phyloP scores from a whole-genome alignment of 768 basidiomycete genomes.

The Termitomyces heimii region DNA sequence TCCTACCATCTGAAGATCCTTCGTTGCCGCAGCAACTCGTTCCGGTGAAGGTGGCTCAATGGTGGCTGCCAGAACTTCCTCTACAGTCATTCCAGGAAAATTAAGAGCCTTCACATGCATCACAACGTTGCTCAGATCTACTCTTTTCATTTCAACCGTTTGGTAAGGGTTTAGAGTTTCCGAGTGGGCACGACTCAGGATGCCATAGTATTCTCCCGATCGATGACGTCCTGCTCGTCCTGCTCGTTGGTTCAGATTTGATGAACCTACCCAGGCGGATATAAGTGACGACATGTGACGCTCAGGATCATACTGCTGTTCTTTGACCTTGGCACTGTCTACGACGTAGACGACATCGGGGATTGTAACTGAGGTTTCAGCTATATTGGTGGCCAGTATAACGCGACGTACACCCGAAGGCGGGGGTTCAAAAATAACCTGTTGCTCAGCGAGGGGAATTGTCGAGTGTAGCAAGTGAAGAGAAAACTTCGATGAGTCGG shows the following conservation, averaged over 20 bases:
- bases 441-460: conserved; percentile 84
- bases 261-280: conserved; percentile 86
- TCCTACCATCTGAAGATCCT: conserved; percentile 76
- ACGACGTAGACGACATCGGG: conserved; percentile 94
- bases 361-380: conserved; percentile 93
- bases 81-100: conserved; percentile 79
- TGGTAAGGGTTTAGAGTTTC: conserved; percentile 68
- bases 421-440: conserved; percentile 83
- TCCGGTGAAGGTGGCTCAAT: conserved; percentile 85
- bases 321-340: conserved; percentile 84
- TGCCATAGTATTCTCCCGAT: conserved; percentile 85
- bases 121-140: conserved; percentile 85
- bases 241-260: conserved; percentile 87
- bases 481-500: conserved; percentile 47
- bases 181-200: conserved; percentile 62
- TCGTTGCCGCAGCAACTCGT: conserved; percentile 76
- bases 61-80: conserved; percentile 77
- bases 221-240: conserved; percentile 92
- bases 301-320: conserved; percentile 84
- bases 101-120: conserved; percentile 96
- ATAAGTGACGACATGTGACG: conserved; percentile 85
- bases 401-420: conserved; percentile 72
- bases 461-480: conserved; percentile 87
- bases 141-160: conserved; percentile 92
- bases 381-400: conserved; percentile 92